Conservation (phyloP, 257 asterid genomes). For the Lycium ferocissimum region DNA sequence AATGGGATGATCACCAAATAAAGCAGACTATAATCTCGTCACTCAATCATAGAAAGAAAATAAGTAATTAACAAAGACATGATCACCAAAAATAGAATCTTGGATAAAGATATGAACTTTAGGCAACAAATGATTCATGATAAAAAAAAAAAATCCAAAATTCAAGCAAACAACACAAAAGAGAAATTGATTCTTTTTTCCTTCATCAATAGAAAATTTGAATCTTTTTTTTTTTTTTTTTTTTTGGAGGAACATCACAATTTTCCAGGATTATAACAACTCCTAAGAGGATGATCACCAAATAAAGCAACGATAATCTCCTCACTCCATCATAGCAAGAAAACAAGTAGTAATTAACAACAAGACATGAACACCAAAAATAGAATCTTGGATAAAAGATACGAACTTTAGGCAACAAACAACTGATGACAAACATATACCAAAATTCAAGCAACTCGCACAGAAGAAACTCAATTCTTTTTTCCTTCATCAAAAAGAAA, state of each 20-base stretch:
- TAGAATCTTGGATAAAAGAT: neutral
- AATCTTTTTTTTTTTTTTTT: neutral
- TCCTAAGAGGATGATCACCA: too few species aligned
- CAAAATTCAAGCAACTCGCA: neutral
- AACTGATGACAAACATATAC: neutral
- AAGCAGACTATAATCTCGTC: neutral
- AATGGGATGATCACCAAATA: neutral
- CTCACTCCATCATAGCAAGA: neutral
- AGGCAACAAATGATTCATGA: neutral
- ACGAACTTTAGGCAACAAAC: neutral
- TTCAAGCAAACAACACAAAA: neutral
- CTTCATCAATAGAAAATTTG: neutral
- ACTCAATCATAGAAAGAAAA: neutral
- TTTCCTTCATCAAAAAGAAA: neutral
- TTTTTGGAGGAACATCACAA: too few species aligned
- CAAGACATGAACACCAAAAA: neutral
- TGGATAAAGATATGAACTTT: neutral
- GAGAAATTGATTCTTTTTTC: neutral
- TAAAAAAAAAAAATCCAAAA: neutral
- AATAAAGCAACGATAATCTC: neutral
- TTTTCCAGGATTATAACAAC: too few species aligned
- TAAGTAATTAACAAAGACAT: neutral
- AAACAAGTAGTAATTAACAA: neutral
- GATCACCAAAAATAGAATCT: neutral
- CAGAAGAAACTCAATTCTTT: neutral